Evolutionary conservation across 2,329 filamentous ascomycete genomes (phyloP).

Genomic region (Metarhizium anisopliae): DNA sequence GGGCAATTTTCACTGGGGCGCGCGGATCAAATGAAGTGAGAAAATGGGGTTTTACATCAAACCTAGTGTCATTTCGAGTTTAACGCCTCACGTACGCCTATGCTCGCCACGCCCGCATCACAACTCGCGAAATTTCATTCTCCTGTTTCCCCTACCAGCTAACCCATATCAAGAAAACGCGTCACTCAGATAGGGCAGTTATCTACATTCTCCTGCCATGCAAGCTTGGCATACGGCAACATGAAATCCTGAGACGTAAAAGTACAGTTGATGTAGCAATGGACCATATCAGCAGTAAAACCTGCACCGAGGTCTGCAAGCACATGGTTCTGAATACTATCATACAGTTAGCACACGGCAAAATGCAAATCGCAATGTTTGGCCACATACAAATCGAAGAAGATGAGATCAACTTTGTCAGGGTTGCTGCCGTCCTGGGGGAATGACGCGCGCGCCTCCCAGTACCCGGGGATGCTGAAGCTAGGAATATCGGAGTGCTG

Average conservation of each 20-base stretch:
- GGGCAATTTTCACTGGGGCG: background rate
- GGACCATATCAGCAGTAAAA: conserved; percentile 25
- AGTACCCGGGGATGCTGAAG: conserved; percentile 39
- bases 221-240: conserved; percentile 27
- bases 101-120: too few species aligned
- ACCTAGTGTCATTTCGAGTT: too few species aligned
- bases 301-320: conserved; percentile 25
- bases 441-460: conserved; percentile 40
- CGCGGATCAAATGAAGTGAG: background rate
- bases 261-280: conserved; percentile 29
- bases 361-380: background rate
- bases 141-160: too few species aligned
- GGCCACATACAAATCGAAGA: conserved; percentile 38
- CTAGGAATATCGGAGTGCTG: conserved; percentile 36
- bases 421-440: conserved; percentile 30
- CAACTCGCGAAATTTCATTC: too few species aligned
- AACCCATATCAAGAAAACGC: background rate
- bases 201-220: conserved; percentile 26
- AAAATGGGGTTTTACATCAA: too few species aligned
- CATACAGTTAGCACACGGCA: background rate
- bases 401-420: conserved; percentile 41
- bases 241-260: conserved; percentile 31
- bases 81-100: too few species aligned
- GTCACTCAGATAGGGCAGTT: conserved; percentile 22
- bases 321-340: conserved; percentile 28